Evolutionary conservation across 306 rosid genomes (phyloP).

Genomic region (Vigna mungo): DNA sequence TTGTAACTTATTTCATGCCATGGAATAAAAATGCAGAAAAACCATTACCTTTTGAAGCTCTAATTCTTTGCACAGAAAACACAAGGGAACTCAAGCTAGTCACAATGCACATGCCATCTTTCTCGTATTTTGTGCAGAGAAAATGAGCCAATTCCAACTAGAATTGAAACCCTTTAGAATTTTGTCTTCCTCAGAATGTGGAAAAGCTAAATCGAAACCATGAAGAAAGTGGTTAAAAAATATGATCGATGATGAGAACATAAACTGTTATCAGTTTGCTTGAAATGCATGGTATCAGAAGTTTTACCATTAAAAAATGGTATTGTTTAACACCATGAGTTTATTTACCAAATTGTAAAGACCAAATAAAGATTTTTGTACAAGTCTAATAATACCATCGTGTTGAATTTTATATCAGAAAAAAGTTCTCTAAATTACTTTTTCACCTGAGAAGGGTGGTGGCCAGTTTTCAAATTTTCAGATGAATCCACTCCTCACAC

Average conservation of each 20-base stretch:
- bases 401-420: not conserved
- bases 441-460: not conserved
- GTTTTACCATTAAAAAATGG: slow-evolving; percentile 33
- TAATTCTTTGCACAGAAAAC: not conserved
- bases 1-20: not conserved
- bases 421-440: not conserved
- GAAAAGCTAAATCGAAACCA: not conserved
- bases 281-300: slow-evolving; percentile 37
- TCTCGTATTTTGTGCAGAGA: not conserved
- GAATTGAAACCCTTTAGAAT: not conserved
- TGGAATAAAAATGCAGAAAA: not conserved
- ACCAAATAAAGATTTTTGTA: slow-evolving; percentile 19
- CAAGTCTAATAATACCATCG: not conserved
- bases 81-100: not conserved
- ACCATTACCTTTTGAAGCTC: slow-evolving; percentile 6
- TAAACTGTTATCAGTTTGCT: slow-evolving; percentile 27
- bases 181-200: not conserved
- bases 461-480: not conserved
- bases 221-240: not conserved
- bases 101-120: slow-evolving; percentile 2
- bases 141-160: not conserved
- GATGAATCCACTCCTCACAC: not conserved
- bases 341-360: not conserved
- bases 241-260: slow-evolving; percentile 15
- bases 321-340: slow-evolving; percentile 23